Conservation (phyloP, 1,284 basidiomycete genomes). For the Entoloma clypeatum region DNA sequence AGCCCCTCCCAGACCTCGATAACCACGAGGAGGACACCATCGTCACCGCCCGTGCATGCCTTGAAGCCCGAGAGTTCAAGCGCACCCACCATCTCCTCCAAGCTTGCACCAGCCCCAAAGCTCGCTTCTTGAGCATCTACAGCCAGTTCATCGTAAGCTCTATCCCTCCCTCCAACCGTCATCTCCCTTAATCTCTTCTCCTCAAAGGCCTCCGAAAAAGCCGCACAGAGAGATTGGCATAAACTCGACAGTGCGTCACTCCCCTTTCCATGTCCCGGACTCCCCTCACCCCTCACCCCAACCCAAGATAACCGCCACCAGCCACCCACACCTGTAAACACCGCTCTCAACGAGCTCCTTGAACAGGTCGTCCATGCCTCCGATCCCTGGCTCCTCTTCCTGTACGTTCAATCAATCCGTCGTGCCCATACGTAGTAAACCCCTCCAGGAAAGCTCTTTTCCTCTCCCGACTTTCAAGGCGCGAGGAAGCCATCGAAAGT, state of each 20-base stretch:
- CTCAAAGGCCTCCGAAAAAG: slow-evolving; percentile 62
- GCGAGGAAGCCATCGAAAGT: slow-evolving; percentile 85
- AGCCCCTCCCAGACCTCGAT: too few species aligned
- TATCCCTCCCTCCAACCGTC: slow-evolving; percentile 2
- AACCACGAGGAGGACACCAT: slow-evolving; percentile 65
- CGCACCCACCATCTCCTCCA: slow-evolving; percentile 68
- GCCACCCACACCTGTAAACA: slow-evolving; percentile 67
- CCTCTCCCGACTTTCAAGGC: slow-evolving; percentile 70
- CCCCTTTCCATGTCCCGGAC: neutral
- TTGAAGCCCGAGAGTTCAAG: slow-evolving; percentile 78
- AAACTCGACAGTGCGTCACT: slow-evolving; percentile 65
- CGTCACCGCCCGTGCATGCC: slow-evolving; percentile 70
- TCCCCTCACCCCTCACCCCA: slow-evolving; percentile 3
- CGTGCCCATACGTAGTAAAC: slow-evolving; percentile 11
- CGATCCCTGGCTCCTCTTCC: slow-evolving; percentile 85
- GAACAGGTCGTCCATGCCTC: slow-evolving; percentile 50
- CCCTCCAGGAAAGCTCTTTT: slow-evolving; percentile 71
- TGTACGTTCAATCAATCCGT: slow-evolving; percentile 47
- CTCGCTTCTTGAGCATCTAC: slow-evolving; percentile 78
- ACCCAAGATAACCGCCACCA: slow-evolving; percentile 66
- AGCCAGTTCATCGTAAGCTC: slow-evolving; percentile 78
- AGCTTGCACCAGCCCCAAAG: slow-evolving; percentile 64
- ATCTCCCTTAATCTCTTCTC: slow-evolving; percentile 7
- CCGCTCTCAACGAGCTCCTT: slow-evolving; percentile 57
- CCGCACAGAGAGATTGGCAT: slow-evolving; percentile 67